phyloP scores from a whole-genome alignment of 148 eudicot species.

The Pouteria glomerata region DNA sequence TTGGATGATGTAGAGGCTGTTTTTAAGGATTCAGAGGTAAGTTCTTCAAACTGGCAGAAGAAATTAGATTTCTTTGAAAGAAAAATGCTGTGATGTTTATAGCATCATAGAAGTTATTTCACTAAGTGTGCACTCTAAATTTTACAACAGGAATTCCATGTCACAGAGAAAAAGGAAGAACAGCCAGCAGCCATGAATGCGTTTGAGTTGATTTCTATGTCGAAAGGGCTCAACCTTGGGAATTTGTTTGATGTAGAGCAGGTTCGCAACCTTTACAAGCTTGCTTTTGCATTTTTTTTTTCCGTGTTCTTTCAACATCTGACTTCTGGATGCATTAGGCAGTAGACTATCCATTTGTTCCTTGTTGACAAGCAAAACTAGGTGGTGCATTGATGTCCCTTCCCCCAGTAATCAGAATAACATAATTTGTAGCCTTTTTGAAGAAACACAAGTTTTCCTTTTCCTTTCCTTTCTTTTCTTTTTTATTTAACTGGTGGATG shows the following conservation, averaged over 20 bases:
- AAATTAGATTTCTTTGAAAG: background rate
- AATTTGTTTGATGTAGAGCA: constrained; percentile 77
- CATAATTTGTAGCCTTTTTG: background rate
- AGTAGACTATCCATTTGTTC: background rate
- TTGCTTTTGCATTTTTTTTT: background rate
- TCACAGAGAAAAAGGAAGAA: constrained; percentile 80
- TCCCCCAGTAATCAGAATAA: background rate
- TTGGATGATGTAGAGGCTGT: constrained; percentile 97
- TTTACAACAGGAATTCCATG: constrained; percentile 69
- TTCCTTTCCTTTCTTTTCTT: background rate
- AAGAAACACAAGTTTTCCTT: background rate
- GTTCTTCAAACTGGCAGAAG: constrained; percentile 12
- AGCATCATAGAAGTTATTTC: constrained; percentile 1
- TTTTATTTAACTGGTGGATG: too few species aligned
- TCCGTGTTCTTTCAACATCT: background rate
- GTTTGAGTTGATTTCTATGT: constrained; percentile 93
- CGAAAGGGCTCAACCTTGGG: constrained; percentile 85
- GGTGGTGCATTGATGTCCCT: background rate
- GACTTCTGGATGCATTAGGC: background rate
- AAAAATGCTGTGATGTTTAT: background rate
- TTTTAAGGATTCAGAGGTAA: constrained; percentile 81
- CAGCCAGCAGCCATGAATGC: constrained; percentile 86
- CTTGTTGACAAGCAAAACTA: background rate
- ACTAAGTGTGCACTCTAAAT: constrained; percentile 9
- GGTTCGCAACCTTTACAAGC: constrained; percentile 33